phyloP scores from a whole-genome alignment of 2,329 filamentous ascomycete species.

The Elsinoe necatrix region DNA sequence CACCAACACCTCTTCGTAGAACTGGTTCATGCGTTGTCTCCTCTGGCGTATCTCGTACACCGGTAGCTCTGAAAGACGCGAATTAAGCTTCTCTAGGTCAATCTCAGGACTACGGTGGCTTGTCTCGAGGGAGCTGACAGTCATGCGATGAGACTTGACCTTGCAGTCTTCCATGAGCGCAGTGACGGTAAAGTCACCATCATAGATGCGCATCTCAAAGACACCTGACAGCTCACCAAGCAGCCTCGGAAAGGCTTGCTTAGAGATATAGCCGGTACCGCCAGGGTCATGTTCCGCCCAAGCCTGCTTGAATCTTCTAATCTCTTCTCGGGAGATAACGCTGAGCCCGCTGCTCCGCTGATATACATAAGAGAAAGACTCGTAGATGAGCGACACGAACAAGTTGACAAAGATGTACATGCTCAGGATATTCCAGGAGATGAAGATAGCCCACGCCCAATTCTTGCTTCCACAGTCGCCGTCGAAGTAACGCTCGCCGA shows the following conservation, averaged over 20 bases:
- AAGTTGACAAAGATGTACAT: constrained; percentile 99
- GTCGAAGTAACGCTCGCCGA: constrained; percentile 62
- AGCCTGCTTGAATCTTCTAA: constrained; percentile 93
- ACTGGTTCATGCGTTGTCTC: constrained; percentile 77
- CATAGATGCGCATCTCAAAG: constrained; percentile 96
- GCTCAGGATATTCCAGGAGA: constrained; percentile 97
- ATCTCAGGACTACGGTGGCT: constrained; percentile 38
- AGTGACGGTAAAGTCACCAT: constrained; percentile 79
- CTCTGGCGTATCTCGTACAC: constrained; percentile 64
- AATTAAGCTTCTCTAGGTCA: constrained; percentile 67
- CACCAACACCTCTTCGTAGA: constrained; percentile 93
- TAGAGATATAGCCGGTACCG: constrained; percentile 83
- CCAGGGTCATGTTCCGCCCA: constrained; percentile 94
- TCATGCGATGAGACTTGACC: background rate
- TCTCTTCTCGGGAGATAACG: constrained; percentile 83
- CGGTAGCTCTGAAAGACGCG: constrained; percentile 64
- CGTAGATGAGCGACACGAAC: constrained; percentile 97
- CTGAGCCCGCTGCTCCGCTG: constrained; percentile 90
- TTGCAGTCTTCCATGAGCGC: constrained; percentile 74
- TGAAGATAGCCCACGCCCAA: constrained; percentile 85
- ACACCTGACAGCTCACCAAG: constrained; percentile 86
- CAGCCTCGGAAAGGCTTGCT: constrained; percentile 79
- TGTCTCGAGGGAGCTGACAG: constrained; percentile 12
- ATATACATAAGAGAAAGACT: constrained; percentile 99
- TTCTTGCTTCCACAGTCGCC: constrained; percentile 87